Evolutionary conservation across 2,329 filamentous ascomycete genomes (phyloP), one percentile per base, ranked within the genome.

Genomic region (Microdochium nivale): DNA sequence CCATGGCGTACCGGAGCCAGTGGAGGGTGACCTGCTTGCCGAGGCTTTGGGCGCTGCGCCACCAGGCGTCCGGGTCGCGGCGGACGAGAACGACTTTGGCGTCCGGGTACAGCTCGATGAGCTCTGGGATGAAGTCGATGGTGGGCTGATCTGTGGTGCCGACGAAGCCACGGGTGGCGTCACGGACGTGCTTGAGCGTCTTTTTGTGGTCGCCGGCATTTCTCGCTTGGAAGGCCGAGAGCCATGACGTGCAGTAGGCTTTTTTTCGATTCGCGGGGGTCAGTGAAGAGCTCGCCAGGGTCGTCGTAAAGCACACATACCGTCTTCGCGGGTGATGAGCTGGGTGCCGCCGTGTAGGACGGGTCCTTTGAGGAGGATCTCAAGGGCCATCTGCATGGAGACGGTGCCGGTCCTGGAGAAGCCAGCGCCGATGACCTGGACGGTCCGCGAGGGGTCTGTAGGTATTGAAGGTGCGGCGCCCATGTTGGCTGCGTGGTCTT

Each of bases 11-110:
- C 16, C 21, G 43, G 16, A 54, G 25, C 49, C 47, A 54, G 32
- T 25, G 23, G 21, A 52, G 27, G 7, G 25, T 43, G 16, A 40
- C 37, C 11, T 50, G 5, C 40, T 37, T 23, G 30, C 46, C 35
- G 33, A 56, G 24, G 16, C 44, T 40, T 2, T 23, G 16, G 35
- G 59, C 55, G 46, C 58, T 61, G 48, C 57, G 50, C 55, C 56
- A 59, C 62, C 62, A 63, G n/a, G 57, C 53, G 11, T 56, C 58
- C 2, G 59, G 60, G 49, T 63, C 60, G 25, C 62, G 59, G 1
- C 56, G 58, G 1, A 65, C 65, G 53, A 64, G 65, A 21, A 74
- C 66, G 16, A 73, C 68, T 44, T 65, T 67, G n/a, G 71, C 70
- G 32, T 72, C 62, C 0, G 71, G 71, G 51, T 50, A 52, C 14